phyloP scores from a whole-genome alignment of 768 basidiomycete genomes.

The Calocybe indica region DNA sequence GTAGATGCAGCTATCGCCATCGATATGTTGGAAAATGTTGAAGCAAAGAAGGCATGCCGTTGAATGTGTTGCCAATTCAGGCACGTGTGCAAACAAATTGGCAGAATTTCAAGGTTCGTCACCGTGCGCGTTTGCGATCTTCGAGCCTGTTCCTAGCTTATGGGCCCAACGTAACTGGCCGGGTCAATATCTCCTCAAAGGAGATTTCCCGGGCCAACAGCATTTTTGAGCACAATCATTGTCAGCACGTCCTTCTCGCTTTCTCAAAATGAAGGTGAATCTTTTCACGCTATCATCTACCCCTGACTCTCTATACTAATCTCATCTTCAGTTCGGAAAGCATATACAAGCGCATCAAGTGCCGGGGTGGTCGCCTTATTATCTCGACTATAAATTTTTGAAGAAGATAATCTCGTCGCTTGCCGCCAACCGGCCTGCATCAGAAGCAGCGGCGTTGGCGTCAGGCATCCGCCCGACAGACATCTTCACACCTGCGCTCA shows the following conservation, averaged over 20 bases:
- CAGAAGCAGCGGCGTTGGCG: constrained; percentile 84
- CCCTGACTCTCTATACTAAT: constrained; percentile 3
- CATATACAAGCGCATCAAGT: constrained; percentile 94
- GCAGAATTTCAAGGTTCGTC: no score
- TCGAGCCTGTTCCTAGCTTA: not conserved
- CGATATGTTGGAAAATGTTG: constrained; percentile 4
- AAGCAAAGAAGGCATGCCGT: not conserved
- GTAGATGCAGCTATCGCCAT: constrained; percentile 14
- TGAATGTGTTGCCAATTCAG: constrained; percentile 11
- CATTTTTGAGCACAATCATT: not conserved
- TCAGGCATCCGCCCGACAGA: constrained; percentile 72
- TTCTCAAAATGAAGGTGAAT: constrained; percentile 16
- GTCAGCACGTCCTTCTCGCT: not conserved
- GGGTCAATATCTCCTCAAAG: constrained; percentile 2
- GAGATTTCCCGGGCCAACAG: constrained; percentile 3
- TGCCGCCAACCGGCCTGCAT: constrained; percentile 81
- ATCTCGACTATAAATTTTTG: constrained; percentile 97
- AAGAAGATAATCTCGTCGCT: constrained; percentile 99
- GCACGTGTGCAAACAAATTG: constrained; percentile 18
- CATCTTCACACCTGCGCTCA: constrained; percentile 25
- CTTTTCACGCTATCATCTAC: constrained; percentile 5
- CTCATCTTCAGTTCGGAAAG: constrained; percentile 83
- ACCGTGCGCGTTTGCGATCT: no score
- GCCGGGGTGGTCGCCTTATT: constrained; percentile 93
- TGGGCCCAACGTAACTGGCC: not conserved